Evolutionary conservation across 495 filamentous ascomycete species (phyloP).

Genomic region (Chaetomium fimeti): DNA sequence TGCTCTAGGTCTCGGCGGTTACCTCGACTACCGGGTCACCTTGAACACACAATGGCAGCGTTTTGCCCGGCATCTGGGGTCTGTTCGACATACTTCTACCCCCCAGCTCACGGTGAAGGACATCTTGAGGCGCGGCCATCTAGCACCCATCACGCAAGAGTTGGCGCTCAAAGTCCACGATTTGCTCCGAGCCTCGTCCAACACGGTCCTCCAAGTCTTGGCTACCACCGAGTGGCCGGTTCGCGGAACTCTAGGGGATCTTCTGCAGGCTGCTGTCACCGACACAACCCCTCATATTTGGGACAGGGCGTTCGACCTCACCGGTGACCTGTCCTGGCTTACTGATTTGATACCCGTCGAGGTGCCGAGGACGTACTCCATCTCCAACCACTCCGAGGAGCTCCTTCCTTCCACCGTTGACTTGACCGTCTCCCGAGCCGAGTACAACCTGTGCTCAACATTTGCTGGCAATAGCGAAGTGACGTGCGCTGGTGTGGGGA

Average conservation of each 20-base stretch:
- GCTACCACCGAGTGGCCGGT: slow-evolving; percentile 52
- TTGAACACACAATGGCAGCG: slow-evolving; percentile 43
- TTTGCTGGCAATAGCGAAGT: slow-evolving; percentile 39
- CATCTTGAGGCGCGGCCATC: slow-evolving; percentile 49
- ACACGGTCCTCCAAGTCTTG: slow-evolving; percentile 48
- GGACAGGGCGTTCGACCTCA: slow-evolving; percentile 48
- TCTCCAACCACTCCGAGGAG: slow-evolving; percentile 47
- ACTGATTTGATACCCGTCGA: slow-evolving; percentile 47
- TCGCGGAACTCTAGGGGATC: slow-evolving; percentile 47
- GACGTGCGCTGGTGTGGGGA: slow-evolving; percentile 45
- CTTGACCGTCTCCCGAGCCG: slow-evolving; percentile 48
- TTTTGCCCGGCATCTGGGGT: slow-evolving; percentile 46
- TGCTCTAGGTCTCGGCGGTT: slow-evolving; percentile 44
- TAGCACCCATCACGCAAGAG: slow-evolving; percentile 51
- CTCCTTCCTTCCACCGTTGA: slow-evolving; percentile 50
- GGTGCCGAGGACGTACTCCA: slow-evolving; percentile 52
- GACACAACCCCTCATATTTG: slow-evolving; percentile 49
- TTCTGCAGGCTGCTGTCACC: slow-evolving; percentile 44
- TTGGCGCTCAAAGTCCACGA: slow-evolving; percentile 45
- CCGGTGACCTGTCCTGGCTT: slow-evolving; percentile 45
- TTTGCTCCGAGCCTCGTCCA: slow-evolving; percentile 48
- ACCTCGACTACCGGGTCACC: slow-evolving; percentile 39
- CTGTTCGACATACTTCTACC: slow-evolving; percentile 33
- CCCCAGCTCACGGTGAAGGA: slow-evolving; percentile 46
- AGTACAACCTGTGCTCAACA: slow-evolving; percentile 46